Percentiles rank a stretch among this genome's conserved stretches.
Evolutionary conservation across 1,284 basidiomycete species (phyloP).

Genomic region (Ceratobasidium sp.): DNA sequence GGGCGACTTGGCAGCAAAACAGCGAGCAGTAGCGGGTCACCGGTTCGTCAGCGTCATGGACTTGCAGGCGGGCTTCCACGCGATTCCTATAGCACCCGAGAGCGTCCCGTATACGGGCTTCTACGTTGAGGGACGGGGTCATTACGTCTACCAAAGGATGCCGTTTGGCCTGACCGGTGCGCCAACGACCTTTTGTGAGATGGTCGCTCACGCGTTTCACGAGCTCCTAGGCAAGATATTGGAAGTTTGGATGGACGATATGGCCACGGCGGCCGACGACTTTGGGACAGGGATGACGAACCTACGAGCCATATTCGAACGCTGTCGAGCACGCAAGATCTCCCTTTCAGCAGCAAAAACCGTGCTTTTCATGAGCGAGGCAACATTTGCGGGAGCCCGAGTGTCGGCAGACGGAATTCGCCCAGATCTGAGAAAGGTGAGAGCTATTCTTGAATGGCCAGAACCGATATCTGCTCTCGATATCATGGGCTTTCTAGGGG

Average conservation of each 20-base stretch:
- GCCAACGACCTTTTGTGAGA: constrained; percentile 38
- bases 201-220: constrained; percentile 19
- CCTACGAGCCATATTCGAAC: not conserved
- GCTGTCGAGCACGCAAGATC: not conserved
- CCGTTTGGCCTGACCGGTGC: constrained; percentile 42
- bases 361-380: constrained; percentile 38
- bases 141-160: constrained; percentile 41
- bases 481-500: constrained; percentile 38
- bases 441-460: constrained; percentile 39
- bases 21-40: constrained; percentile 36
- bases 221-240: constrained; percentile 36
- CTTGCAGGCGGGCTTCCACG: constrained; percentile 39
- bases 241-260: constrained; percentile 44
- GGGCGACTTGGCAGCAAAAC: constrained; percentile 31
- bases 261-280: constrained; percentile 28
- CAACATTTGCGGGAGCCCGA: constrained; percentile 27
- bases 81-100: constrained; percentile 19
- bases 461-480: constrained; percentile 19
- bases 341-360: constrained; percentile 32
- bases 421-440: constrained; percentile 33
- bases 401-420: constrained; percentile 21
- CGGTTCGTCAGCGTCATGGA: constrained; percentile 35
- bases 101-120: constrained; percentile 38
- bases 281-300: constrained; percentile 17
- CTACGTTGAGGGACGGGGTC: constrained; percentile 41